phyloP scores from a whole-genome alignment of 305 asterid genomes.

The Fraxinus xanthoxyloides region DNA sequence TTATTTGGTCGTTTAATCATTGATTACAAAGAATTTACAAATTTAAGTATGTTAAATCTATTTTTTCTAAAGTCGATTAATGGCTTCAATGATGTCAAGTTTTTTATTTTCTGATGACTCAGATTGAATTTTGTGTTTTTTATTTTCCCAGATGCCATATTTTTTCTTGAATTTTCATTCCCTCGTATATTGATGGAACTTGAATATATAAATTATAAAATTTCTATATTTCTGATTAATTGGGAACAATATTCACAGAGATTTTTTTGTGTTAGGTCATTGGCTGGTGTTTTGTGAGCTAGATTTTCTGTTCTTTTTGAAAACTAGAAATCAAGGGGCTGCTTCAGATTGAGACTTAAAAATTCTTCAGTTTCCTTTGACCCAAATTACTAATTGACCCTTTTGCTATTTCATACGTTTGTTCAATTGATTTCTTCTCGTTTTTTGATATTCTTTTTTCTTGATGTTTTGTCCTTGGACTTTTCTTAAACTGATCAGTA shows the following conservation, averaged over 20 bases:
- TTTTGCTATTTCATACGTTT: constrained; percentile 6
- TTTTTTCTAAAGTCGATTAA: neutral
- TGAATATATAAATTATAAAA: too few species aligned
- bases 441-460: neutral
- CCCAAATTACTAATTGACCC: constrained; percentile 37
- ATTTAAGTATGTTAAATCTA: too few species aligned
- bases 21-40: too few species aligned
- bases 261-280: neutral
- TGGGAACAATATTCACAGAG: neutral
- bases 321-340: constrained; percentile 30
- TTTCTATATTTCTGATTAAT: neutral
- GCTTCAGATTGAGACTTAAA: constrained; percentile 30
- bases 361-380: constrained; percentile 33
- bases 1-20: too few species aligned
- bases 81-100: neutral
- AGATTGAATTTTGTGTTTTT: neutral
- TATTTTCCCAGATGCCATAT: too few species aligned
- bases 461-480: neutral
- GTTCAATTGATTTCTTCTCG: neutral
- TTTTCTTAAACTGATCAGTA: neutral
- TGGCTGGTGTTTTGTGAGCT: neutral
- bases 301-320: constrained; percentile 27
- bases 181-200: neutral
- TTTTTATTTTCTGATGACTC: neutral
- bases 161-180: neutral